A percentile compares a stretch with the other conserved stretches of the same genome.
Evolutionary conservation across 1,284 basidiomycete genomes (phyloP).

Genomic region (Boletus chippewaensis): DNA sequence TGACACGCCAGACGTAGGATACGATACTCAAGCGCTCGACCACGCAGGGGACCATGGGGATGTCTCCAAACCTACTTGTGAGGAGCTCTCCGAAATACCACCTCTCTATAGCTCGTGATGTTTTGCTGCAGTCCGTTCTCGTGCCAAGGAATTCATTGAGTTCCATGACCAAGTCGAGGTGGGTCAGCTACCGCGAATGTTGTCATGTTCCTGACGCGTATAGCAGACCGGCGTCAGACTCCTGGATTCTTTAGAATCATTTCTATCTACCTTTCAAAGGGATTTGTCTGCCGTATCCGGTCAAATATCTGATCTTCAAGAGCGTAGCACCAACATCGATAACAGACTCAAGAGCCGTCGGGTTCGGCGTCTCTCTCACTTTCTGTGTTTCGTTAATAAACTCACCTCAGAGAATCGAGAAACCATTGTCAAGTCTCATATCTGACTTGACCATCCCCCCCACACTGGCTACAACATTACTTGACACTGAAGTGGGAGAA

Average conservation of each 20-base stretch:
- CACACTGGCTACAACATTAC: constrained; percentile 66
- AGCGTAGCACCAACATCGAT: constrained; percentile 85
- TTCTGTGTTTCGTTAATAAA: constrained; percentile 6
- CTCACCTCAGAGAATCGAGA: constrained; percentile 71
- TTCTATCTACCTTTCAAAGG: constrained; percentile 91
- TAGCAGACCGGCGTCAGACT: constrained; percentile 67
- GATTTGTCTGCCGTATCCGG: constrained; percentile 92
- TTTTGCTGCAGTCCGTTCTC: constrained; percentile 34
- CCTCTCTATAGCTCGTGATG: background rate
- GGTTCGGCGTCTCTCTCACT: constrained; percentile 40
- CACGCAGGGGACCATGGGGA: constrained; percentile 4
- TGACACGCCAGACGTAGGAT: constrained; percentile 5
- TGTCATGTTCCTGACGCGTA: constrained; percentile 5
- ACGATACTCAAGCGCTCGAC: background rate
- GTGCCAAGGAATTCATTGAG: constrained; percentile 71
- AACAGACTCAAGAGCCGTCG: constrained; percentile 75
- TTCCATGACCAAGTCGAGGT: constrained; percentile 78
- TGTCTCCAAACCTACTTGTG: constrained; percentile 12
- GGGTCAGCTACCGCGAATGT: constrained; percentile 6
- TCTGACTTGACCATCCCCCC: constrained; percentile 82
- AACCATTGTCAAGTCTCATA: constrained; percentile 76
- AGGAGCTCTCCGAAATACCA: constrained; percentile 5
- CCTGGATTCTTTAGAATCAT: constrained; percentile 80
- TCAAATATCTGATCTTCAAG: constrained; percentile 91
- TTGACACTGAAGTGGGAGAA: constrained; percentile 80